Percentiles rank a stretch among this genome's conserved stretches.
Conservation (phyloP, 108 stramenopile species). For the Hondaea fermentalgiana region DNA sequence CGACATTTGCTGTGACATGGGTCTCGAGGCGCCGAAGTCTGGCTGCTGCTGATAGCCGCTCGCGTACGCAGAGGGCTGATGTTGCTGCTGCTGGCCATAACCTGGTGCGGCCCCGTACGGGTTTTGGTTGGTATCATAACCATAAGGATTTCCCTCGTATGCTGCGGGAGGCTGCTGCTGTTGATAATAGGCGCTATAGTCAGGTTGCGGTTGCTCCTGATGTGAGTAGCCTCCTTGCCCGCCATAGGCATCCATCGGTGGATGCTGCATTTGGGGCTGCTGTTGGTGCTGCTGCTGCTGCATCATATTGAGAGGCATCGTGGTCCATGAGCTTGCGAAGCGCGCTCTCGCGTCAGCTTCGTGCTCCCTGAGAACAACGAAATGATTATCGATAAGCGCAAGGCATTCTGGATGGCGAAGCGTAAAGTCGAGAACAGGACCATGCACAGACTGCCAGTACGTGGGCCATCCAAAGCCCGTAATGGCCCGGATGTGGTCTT, state of each 20-base stretch:
- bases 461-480: slow-evolving; percentile 2
- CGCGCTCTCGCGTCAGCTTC: not conserved
- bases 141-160: not conserved
- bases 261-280: not conserved
- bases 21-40: not conserved
- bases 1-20: no score
- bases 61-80: not conserved
- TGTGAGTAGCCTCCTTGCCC: not conserved
- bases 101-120: not conserved
- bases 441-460: not conserved
- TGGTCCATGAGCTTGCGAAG: not conserved
- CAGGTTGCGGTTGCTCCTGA: not conserved
- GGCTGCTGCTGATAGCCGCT: not conserved
- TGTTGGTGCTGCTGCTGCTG: not conserved
- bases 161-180: not conserved
- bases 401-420: not conserved
- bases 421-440: not conserved
- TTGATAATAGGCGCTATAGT: not conserved
- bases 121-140: not conserved
- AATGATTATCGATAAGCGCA: not conserved
- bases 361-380: not conserved
- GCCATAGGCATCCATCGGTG: not conserved
- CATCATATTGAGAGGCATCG: not conserved
- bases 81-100: not conserved
- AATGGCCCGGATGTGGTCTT: not conserved